Evolutionary conservation across 2,329 filamentous ascomycete genomes (phyloP), one percentile per base, ranked within the genome.

Genomic region (Zymoseptoria crescenta): DNA sequence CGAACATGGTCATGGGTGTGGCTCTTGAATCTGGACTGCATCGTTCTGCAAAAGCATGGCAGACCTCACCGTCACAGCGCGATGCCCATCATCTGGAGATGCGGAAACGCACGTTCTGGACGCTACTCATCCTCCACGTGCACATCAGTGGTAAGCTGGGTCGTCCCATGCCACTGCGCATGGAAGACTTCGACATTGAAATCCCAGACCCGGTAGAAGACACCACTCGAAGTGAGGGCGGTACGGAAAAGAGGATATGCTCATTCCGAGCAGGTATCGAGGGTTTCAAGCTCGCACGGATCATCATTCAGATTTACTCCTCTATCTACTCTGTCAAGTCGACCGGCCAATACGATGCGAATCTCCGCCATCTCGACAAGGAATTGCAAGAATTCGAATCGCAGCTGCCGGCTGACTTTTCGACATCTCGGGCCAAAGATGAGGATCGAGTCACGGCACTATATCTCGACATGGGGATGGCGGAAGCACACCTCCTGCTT

Each of bases 81-180:
- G 81, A 79, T 67, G 69, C 75, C n/a, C 79, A 91, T 1, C 83
- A 87, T 5, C 83, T 88, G 60, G 89, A 95, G 71, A 80, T 92
- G 73, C 82, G 89, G 24, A 92, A 92, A 74, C 81, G 90, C 16
- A 80, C 86, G 0, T 95, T 90, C 78, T 95, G 89, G 87, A 80
- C 80, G 5, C 79, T 92, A 9, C 74, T 91, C 49, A 78, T 81
- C 4, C 79, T 91, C 13, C 81, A 85, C 60, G 79, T 88, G 8
- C 84, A 83, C n/a, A 76, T 93, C 8, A 85, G 85, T 65, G 88
- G 88, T 20, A 89, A 88, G 59, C 82, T 92, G 41, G 90, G 90
- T 19, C 81, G 86, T 16, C 90, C 90, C 1, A 88, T 94, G 81
- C 83, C 86, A 1, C 81, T 94, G 53, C 82, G 84, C 9, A 76